A percentile compares a stretch with the other conserved stretches of the same genome.
Evolutionary conservation across 352 stramenopile genomes (phyloP).

Genomic region (Phytophthora meadii): DNA sequence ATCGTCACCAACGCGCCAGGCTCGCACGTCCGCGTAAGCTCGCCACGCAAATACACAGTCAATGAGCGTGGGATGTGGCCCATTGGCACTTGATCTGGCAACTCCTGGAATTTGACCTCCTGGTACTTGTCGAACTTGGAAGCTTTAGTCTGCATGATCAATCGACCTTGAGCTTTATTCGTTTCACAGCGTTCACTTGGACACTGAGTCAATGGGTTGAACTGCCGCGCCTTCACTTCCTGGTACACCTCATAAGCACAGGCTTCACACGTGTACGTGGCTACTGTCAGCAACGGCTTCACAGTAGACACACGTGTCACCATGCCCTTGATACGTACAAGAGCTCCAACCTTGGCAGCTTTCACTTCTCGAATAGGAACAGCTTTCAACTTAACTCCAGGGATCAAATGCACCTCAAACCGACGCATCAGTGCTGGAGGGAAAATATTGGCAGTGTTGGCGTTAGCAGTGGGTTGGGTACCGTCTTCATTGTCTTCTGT

Average conservation of each 20-base stretch:
- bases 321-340: constrained; percentile 98
- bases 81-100: constrained; percentile 96
- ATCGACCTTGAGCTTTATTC: constrained; percentile 76
- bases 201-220: constrained; percentile 94
- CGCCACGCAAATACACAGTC: constrained; percentile 92
- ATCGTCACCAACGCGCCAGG: constrained; percentile 98
- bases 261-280: constrained; percentile 98
- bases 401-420: constrained; percentile 86
- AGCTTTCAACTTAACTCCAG: constrained; percentile 87
- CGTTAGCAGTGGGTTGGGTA: constrained; percentile 27
- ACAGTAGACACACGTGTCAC: constrained; percentile 98
- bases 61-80: constrained; percentile 97
- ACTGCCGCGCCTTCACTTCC: constrained; percentile 93
- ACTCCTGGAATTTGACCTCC: constrained; percentile 97
- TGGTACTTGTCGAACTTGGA: constrained; percentile 99
- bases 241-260: constrained; percentile 98
- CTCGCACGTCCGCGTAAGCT: constrained; percentile 93
- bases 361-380: constrained; percentile 95
- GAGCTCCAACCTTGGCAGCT: constrained; percentile 93
- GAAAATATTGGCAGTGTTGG: constrained; percentile 77
- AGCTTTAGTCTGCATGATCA: constrained; percentile 97
- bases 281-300: constrained; percentile 96
- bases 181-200: constrained; percentile 89
- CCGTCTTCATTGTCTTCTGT: constrained; percentile 37
- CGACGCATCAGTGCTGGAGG: constrained; percentile 92